A percentile compares a stretch with the other conserved stretches of the same genome.
Evolutionary conservation across 1,284 basidiomycete species (phyloP).

Genomic region (Coniophora puteana): DNA sequence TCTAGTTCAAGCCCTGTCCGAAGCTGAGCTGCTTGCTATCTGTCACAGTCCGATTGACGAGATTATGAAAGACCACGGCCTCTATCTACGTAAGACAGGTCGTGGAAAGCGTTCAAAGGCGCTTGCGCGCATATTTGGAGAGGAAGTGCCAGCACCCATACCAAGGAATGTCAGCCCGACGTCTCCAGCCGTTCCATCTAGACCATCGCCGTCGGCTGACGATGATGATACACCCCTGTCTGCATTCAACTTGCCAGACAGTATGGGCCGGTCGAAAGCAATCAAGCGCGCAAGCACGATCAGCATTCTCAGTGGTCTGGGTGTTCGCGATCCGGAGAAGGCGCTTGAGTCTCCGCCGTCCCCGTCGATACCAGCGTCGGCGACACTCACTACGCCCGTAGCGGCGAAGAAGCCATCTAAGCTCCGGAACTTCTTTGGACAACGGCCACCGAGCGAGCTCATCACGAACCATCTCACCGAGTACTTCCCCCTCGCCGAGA

Average conservation of each 20-base stretch:
- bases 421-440: slow-evolving; percentile 96
- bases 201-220: slow-evolving; percentile 29
- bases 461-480: slow-evolving; percentile 96
- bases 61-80: slow-evolving; percentile 78
- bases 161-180: slow-evolving; percentile 29
- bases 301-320: slow-evolving; percentile 91
- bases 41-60: slow-evolving; percentile 84
- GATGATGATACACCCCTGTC: slow-evolving; percentile 33
- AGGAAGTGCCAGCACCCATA: slow-evolving; percentile 35
- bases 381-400: slow-evolving; percentile 7
- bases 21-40: slow-evolving; percentile 79
- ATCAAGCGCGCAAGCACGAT: slow-evolving; percentile 92
- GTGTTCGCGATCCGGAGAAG: slow-evolving; percentile 71
- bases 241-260: slow-evolving; percentile 10
- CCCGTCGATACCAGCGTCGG: slow-evolving; percentile 24
- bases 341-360: slow-evolving; percentile 50
- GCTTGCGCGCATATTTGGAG: slow-evolving; percentile 56
- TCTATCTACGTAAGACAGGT: slow-evolving; percentile 64
- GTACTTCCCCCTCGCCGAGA: slow-evolving; percentile 94
- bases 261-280: slow-evolving; percentile 46
- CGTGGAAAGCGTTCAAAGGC: slow-evolving; percentile 42
- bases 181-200: slow-evolving; percentile 26
- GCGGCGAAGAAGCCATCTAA: slow-evolving; percentile 57
- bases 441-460: slow-evolving; percentile 94
- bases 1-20: slow-evolving; percentile 71